Conservation (phyloP, 2,329 filamentous ascomycete species). For the Elsinoe arachidis region DNA sequence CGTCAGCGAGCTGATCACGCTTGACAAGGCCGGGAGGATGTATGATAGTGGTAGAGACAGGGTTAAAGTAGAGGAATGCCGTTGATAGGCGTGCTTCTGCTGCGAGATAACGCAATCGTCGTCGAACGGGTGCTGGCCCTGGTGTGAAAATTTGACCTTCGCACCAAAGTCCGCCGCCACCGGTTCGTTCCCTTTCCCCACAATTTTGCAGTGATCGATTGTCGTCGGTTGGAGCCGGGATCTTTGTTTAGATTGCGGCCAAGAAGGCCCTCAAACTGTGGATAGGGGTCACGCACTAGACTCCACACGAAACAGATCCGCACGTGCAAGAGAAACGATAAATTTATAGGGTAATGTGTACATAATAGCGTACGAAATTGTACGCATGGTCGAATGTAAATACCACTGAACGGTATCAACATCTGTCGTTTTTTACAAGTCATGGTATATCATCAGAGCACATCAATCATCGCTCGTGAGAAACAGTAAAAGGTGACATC, state of each 20-base stretch:
- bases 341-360: constrained; percentile 7
- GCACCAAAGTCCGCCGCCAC: background rate
- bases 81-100: constrained; percentile 7
- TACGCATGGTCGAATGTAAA: background rate
- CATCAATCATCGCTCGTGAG: constrained; percentile 10
- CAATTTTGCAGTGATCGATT: background rate
- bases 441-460: constrained; percentile 9
- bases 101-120: constrained; percentile 8
- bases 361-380: constrained; percentile 9
- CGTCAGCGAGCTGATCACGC: background rate
- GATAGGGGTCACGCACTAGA: background rate
- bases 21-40: background rate
- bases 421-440: constrained; percentile 1
- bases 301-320: background rate
- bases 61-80: constrained; percentile 11
- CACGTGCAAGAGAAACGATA: constrained; percentile 1
- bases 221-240: background rate
- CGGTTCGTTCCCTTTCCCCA: background rate
- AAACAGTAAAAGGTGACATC: background rate
- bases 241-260: background rate
- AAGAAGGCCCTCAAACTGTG: background rate
- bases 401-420: background rate
- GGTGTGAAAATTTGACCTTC: background rate
- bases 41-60: constrained; percentile 7
- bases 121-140: background rate